Percentiles rank a stretch among this genome's conserved stretches.
phyloP scores from a whole-genome alignment of 805 yeast species.

The Dipodascus albidus region DNA sequence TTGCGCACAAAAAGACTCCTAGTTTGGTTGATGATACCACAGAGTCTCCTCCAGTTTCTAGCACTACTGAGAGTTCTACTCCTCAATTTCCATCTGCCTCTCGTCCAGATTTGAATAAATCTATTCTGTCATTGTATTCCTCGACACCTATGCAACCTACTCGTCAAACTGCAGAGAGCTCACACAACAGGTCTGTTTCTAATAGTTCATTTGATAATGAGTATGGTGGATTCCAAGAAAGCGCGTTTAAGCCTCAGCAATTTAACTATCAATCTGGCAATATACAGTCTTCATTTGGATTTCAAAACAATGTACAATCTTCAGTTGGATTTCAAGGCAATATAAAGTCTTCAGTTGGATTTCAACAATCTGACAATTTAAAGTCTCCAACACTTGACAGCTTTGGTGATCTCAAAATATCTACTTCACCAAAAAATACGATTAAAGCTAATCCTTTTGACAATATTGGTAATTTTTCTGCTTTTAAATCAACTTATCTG shows the following conservation, averaged over 20 bases:
- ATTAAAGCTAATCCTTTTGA: no score
- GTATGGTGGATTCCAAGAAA: neutral
- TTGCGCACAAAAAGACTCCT: neutral
- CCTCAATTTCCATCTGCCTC: constrained; percentile 14
- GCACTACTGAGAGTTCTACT: constrained; percentile 8
- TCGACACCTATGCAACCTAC: constrained; percentile 24
- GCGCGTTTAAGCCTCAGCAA: constrained; percentile 12
- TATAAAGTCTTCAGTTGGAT: neutral
- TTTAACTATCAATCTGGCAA: constrained; percentile 14
- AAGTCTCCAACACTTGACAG: neutral
- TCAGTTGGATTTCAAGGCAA: neutral
- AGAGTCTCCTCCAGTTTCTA: constrained; percentile 5
- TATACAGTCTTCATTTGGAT: neutral
- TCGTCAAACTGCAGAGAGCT: neutral
- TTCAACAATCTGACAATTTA: no score
- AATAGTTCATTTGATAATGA: neutral
- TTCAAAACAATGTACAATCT: neutral
- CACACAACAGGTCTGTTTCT: neutral
- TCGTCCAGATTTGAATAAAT: constrained; percentile 83
- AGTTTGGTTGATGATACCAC: neutral
- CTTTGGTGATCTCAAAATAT: neutral
- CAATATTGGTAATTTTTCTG: neutral
- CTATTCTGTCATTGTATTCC: constrained; percentile 74
- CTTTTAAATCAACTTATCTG: no score
- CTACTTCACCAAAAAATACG: neutral